Conservation (phyloP, 2,329 filamentous ascomycete species). For the Neonectria magnoliae region DNA sequence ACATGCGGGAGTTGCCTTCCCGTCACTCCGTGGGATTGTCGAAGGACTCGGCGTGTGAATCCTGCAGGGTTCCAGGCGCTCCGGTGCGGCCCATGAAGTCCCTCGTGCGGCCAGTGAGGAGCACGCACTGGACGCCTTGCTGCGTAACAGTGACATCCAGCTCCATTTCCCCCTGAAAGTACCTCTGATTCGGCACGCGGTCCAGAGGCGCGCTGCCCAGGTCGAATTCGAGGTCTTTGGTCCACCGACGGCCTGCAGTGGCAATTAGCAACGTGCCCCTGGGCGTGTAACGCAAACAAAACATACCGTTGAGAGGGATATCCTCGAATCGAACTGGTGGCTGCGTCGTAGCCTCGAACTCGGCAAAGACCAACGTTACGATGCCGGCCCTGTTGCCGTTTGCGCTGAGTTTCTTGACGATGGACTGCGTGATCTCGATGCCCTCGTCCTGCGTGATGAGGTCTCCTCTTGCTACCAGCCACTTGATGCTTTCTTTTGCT, state of each 20-base stretch:
- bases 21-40: background rate
- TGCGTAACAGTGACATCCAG: slow-evolving; percentile 15
- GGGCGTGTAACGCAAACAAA: background rate
- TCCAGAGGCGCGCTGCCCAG: background rate
- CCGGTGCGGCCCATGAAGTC: background rate
- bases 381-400: slow-evolving; percentile 10
- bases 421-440: slow-evolving; percentile 1
- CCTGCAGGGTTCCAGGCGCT: background rate
- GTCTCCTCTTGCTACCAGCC: slow-evolving; percentile 27
- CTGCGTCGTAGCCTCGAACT: background rate
- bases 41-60: background rate
- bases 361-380: slow-evolving; percentile 15
- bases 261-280: background rate
- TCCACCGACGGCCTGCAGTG: slow-evolving; percentile 1
- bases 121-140: slow-evolving; percentile 7
- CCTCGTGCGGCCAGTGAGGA: slow-evolving; percentile 1
- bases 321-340: background rate
- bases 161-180: slow-evolving; percentile 21
- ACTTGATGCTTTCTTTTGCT: slow-evolving; percentile 26
- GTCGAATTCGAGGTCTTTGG: slow-evolving; percentile 5
- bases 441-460: slow-evolving; percentile 16
- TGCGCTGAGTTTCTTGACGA: slow-evolving; percentile 11
- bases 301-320: slow-evolving; percentile 5
- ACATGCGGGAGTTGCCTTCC: background rate
- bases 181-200: background rate